Evolutionary conservation across 768 basidiomycete genomes (phyloP).

Genomic region (Ramaria rubella): DNA sequence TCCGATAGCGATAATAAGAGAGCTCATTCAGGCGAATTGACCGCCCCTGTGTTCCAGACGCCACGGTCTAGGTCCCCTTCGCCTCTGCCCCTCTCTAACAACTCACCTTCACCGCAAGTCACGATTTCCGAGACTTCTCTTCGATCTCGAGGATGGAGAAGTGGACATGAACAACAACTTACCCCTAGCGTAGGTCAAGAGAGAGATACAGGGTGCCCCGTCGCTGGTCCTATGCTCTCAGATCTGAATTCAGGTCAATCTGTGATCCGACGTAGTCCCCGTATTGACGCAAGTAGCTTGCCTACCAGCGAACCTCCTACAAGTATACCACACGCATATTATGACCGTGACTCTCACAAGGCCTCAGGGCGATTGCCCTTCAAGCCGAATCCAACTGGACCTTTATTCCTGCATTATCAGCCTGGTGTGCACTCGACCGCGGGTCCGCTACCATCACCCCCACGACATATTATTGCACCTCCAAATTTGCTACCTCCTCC

Average conservation of each 20-base stretch:
- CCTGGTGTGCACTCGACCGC: slow-evolving; percentile 59
- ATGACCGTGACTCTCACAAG: background rate
- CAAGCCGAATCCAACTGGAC: slow-evolving; percentile 5
- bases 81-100: slow-evolving; percentile 17
- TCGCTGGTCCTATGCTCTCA: slow-evolving; percentile 57
- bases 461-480: slow-evolving; percentile 29
- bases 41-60: slow-evolving; percentile 34
- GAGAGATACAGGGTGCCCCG: slow-evolving; percentile 52
- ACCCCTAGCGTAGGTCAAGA: slow-evolving; percentile 60
- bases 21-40: slow-evolving; percentile 11
- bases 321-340: background rate
- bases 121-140: background rate
- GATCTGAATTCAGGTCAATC: slow-evolving; percentile 32
- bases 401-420: slow-evolving; percentile 14
- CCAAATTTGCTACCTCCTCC: slow-evolving; percentile 46
- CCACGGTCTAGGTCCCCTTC: slow-evolving; percentile 29
- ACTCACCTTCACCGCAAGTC: slow-evolving; percentile 15
- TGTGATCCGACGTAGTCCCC: slow-evolving; percentile 5
- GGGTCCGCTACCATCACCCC: slow-evolving; percentile 67
- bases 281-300: background rate
- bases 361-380: slow-evolving; percentile 4
- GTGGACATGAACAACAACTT: slow-evolving; percentile 21
- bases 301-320: background rate
- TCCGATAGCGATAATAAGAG: slow-evolving; percentile 1
- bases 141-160: background rate